Evolutionary conservation across 2,329 filamentous ascomycete genomes (phyloP).

Genomic region (Plenodomus biglobosus): DNA sequence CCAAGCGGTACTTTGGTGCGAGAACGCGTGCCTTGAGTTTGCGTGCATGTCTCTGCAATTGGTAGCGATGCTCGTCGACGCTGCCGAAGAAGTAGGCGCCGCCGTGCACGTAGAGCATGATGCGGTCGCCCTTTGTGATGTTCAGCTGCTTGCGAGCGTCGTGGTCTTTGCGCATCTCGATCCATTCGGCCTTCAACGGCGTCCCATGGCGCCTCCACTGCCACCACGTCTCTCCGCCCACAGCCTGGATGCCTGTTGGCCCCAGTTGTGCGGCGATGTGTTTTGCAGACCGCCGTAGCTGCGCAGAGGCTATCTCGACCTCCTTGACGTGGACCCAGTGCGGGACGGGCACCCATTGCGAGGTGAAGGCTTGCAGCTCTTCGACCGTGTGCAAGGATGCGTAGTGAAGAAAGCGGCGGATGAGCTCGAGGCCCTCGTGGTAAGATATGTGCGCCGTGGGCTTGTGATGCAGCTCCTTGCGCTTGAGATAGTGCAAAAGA

Average conservation of each 20-base stretch:
- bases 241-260: conserved; percentile 67
- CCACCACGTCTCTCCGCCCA: conserved; percentile 81
- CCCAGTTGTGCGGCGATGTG: conserved; percentile 75
- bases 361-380: conserved; percentile 87
- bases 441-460: conserved; percentile 92
- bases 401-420: conserved; percentile 82
- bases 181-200: conserved; percentile 84
- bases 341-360: conserved; percentile 87
- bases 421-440: conserved; percentile 84
- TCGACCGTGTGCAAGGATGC: conserved; percentile 89
- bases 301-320: conserved; percentile 64
- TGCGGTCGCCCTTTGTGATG: conserved; percentile 63
- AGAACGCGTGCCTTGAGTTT: conserved; percentile 90
- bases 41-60: conserved; percentile 91
- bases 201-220: conserved; percentile 67
- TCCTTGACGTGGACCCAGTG: conserved; percentile 82
- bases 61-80: conserved; percentile 95
- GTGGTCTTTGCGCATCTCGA: conserved; percentile 88
- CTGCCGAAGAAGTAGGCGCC: conserved; percentile 96
- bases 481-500: conserved; percentile 86
- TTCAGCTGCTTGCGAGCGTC: conserved; percentile 66
- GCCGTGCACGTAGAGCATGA: conserved; percentile 93
- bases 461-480: conserved; percentile 71
- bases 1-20: conserved; percentile 79
- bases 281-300: conserved; percentile 65